Conservation (phyloP, 805 yeast species). For the Jamesozyma piceae region DNA sequence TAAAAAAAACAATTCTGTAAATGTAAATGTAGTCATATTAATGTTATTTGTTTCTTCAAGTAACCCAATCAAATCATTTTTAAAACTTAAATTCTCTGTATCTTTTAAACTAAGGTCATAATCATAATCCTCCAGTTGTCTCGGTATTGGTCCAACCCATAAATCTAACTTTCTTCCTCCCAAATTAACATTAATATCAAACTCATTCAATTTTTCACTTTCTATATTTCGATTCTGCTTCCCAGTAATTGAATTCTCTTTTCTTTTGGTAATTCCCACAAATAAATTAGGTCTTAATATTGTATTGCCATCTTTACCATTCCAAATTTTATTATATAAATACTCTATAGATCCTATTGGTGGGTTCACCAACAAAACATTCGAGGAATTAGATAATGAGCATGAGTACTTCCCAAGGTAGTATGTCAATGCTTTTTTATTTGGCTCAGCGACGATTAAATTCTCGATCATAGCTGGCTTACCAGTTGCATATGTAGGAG, state of each 20-base stretch:
- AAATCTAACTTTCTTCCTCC: constrained; percentile 1
- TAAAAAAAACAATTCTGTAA: constrained; percentile 16
- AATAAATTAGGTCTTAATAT: constrained; percentile 45
- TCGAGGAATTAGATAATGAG: constrained; percentile 38
- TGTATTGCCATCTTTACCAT: constrained; percentile 15
- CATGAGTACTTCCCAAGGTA: constrained; percentile 42
- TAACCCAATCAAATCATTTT: constrained; percentile 5
- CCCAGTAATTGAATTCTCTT: background rate
- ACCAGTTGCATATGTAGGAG: constrained; percentile 27
- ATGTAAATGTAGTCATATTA: constrained; percentile 8
- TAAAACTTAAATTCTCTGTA: constrained; percentile 1
- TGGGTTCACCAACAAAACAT: constrained; percentile 56
- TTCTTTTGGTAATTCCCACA: constrained; percentile 35
- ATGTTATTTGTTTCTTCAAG: constrained; percentile 2
- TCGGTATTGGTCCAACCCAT: constrained; percentile 12
- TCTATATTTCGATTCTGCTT: background rate
- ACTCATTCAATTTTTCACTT: background rate
- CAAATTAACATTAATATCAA: background rate
- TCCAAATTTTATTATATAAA: constrained; percentile 47
- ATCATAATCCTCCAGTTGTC: constrained; percentile 6
- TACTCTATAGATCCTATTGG: constrained; percentile 58
- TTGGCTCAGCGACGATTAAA: constrained; percentile 51
- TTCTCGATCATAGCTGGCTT: constrained; percentile 34
- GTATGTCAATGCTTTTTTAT: constrained; percentile 42
- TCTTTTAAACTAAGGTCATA: constrained; percentile 4